phyloP scores from a whole-genome alignment of 495 filamentous ascomycete species.

The Aspergillus leporis region DNA sequence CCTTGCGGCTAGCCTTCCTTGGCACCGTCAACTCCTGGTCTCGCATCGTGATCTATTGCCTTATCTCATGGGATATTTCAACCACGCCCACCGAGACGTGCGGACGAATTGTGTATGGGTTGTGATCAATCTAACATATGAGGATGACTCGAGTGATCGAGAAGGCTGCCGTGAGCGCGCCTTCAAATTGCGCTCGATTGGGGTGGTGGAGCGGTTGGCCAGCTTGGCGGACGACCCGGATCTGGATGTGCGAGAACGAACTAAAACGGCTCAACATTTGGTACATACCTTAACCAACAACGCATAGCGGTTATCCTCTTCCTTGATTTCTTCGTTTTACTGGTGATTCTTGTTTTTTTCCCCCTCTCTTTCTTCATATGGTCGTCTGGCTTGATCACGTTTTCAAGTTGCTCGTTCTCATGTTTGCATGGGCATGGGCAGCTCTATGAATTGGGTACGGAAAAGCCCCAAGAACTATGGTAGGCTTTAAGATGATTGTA shows the following conservation, averaged over 20 bases:
- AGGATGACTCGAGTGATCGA: constrained; percentile 68
- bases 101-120: constrained; percentile 76
- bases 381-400: neutral
- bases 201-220: constrained; percentile 66
- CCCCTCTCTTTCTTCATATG: neutral
- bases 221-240: constrained; percentile 71
- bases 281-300: constrained; percentile 43
- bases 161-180: constrained; percentile 63
- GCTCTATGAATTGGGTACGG: too few species aligned
- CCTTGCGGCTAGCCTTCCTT: constrained; percentile 75
- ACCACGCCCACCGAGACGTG: constrained; percentile 67
- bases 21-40: constrained; percentile 74
- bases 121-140: constrained; percentile 78
- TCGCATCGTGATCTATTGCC: constrained; percentile 58
- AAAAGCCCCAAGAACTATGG: neutral
- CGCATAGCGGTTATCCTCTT: constrained; percentile 19
- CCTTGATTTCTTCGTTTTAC: neutral
- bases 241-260: constrained; percentile 78
- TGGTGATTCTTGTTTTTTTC: neutral
- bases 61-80: constrained; percentile 58
- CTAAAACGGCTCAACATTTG: constrained; percentile 74
- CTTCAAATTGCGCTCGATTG: constrained; percentile 65
- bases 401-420: neutral
- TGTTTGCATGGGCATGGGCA: neutral
- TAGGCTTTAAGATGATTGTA: neutral